Conservation (phyloP, 495 filamentous ascomycete species). For the Durotheca rogersii region DNA sequence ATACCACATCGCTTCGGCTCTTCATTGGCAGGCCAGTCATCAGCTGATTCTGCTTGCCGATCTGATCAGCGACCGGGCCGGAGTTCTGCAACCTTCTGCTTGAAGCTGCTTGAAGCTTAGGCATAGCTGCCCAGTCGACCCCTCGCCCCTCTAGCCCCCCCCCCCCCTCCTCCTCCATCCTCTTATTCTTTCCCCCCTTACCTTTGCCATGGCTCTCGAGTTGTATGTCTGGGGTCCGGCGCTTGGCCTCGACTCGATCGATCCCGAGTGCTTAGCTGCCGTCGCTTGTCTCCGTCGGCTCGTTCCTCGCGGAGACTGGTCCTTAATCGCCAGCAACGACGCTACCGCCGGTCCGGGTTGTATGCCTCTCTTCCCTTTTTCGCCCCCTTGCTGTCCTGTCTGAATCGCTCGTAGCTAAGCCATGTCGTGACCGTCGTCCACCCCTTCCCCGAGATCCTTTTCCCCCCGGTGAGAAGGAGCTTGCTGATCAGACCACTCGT, state of each 20-base stretch:
- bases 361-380: too few relatives aligned
- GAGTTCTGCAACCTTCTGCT: neutral
- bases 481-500: slow-evolving; percentile 20
- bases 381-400: too few relatives aligned
- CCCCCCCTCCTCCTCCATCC: too few relatives aligned
- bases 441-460: slow-evolving; percentile 11
- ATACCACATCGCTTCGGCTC: slow-evolving; percentile 5
- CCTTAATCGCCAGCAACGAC: slow-evolving; percentile 73
- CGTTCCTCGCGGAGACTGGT: slow-evolving; percentile 64
- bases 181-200: slow-evolving; percentile 1
- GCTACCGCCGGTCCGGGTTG: slow-evolving; percentile 72
- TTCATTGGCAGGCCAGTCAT: slow-evolving; percentile 9
- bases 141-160: neutral
- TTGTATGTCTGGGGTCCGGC: slow-evolving; percentile 91
- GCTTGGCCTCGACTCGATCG: slow-evolving; percentile 83
- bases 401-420: slow-evolving; percentile 16
- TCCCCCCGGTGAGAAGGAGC: slow-evolving; percentile 2
- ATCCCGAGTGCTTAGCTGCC: slow-evolving; percentile 79
- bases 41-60: neutral
- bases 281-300: slow-evolving; percentile 67
- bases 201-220: slow-evolving; percentile 60
- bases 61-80: slow-evolving; percentile 3
- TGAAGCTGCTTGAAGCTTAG: neutral
- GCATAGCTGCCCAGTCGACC: neutral
- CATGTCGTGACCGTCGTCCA: slow-evolving; percentile 25